Evolutionary conservation across 2,329 filamentous ascomycete genomes (phyloP).

Genomic region (Paraphaeosphaeria sporulosa): DNA sequence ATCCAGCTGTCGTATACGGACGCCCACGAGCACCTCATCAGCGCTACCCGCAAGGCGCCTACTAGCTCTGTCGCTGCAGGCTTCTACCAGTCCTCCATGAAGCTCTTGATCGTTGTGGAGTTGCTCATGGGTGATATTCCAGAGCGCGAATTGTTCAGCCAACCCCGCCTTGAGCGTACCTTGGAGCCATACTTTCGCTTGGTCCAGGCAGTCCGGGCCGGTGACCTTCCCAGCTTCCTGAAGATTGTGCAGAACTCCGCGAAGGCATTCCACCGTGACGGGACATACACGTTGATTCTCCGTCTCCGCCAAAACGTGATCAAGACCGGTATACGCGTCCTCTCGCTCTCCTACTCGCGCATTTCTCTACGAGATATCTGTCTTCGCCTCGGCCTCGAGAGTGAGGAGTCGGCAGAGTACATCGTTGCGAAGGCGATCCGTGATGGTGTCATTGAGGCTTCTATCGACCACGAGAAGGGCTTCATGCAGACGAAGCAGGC

Average conservation of each 20-base stretch:
- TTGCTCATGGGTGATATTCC: conserved; percentile 98
- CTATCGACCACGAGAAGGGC: conserved; percentile 89
- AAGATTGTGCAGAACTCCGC: conserved; percentile 82
- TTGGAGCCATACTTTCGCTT: conserved; percentile 93
- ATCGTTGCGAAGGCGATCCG: conserved; percentile 99
- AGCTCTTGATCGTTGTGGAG: conserved; percentile 95
- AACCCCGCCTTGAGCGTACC: conserved; percentile 83
- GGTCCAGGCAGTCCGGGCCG: conserved; percentile 94
- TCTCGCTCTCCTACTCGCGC: conserved; percentile 96
- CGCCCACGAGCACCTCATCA: conserved; percentile 91
- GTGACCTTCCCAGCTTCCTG: conserved; percentile 92
- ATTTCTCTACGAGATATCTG: conserved; percentile 98
- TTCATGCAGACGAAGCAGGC: conserved; percentile 99
- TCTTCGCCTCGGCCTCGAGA: conserved; percentile 89
- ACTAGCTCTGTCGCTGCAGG: conserved; percentile 87
- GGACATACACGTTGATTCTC: conserved; percentile 93
- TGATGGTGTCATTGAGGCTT: conserved; percentile 96
- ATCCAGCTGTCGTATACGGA: conserved; percentile 98
- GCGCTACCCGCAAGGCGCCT: conserved; percentile 93
- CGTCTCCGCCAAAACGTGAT: conserved; percentile 98
- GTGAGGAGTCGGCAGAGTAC: conserved; percentile 97
- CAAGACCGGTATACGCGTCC: conserved; percentile 99
- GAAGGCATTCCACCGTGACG: conserved; percentile 87
- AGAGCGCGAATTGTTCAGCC: conserved; percentile 91
- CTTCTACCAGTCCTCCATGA: conserved; percentile 95